These are phyloP conservation scores for Calamus simplicifolius DNA, from an alignment of 176 grass and related monocot genomes.

Conservation along the genomic window DNA sequence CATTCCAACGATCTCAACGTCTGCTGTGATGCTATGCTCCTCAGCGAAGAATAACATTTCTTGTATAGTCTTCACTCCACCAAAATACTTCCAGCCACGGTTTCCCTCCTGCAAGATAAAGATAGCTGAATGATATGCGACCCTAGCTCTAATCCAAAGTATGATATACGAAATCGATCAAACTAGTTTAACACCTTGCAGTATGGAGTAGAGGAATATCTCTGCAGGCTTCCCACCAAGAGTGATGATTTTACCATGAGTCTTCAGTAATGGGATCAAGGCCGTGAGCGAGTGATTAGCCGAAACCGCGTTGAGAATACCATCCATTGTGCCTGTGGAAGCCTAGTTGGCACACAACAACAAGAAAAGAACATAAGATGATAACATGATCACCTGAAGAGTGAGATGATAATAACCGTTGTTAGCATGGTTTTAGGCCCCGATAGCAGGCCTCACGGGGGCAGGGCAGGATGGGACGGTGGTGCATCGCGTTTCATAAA, in stretches of 20 bases:
- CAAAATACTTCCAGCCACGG: constrained; percentile 18
- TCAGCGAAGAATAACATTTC: constrained; percentile 25
- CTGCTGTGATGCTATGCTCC: constrained; percentile 11
- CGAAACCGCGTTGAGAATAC: constrained; percentile 18
- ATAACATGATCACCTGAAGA: background rate
- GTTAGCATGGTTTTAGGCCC: too few relatives aligned
- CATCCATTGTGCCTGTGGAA: constrained; percentile 21
- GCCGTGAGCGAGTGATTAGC: constrained; percentile 4
- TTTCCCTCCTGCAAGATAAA: constrained; percentile 17
- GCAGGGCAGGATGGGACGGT: too few relatives aligned
- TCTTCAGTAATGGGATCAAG: constrained; percentile 14
- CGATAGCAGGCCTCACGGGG: too few relatives aligned
- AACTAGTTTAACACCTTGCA: constrained; percentile 1
- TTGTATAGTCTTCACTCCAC: constrained; percentile 18
- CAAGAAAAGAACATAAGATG: background rate
- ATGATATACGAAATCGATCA: too few relatives aligned
- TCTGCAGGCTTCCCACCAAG: constrained; percentile 24
- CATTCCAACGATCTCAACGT: constrained; percentile 27
- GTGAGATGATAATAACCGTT: background rate
- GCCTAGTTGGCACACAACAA: background rate
- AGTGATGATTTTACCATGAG: constrained; percentile 19
- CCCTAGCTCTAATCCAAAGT: too few relatives aligned
- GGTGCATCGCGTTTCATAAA: too few relatives aligned
- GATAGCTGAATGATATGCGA: too few relatives aligned
- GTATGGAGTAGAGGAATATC: constrained; percentile 7